Conservation (phyloP, 2,329 filamentous ascomycete genomes). For the Fusarium tjaetaba region DNA sequence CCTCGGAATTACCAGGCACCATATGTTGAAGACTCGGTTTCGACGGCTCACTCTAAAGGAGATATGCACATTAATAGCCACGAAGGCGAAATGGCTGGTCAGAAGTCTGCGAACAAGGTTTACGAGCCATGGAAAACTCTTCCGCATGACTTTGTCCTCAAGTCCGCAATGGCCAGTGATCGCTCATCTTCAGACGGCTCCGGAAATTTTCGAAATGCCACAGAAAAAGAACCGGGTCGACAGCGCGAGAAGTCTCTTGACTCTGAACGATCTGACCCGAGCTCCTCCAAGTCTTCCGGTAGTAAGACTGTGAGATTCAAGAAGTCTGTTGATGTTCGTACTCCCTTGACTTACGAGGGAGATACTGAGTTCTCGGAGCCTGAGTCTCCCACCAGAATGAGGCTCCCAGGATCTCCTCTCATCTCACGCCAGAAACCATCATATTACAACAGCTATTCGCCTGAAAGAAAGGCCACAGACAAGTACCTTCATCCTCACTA, state of each 20-base stretch:
- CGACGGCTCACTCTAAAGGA: conserved; percentile 11
- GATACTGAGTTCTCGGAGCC: conserved; percentile 25
- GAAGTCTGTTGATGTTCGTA: conserved; percentile 31
- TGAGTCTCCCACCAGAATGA: background rate
- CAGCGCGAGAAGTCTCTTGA: conserved; percentile 19
- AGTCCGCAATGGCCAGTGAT: conserved; percentile 3
- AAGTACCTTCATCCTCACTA: conserved; percentile 21
- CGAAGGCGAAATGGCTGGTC: background rate
- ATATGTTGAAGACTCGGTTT: conserved; percentile 42
- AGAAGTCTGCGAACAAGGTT: background rate
- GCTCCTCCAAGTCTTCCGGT: conserved; percentile 36
- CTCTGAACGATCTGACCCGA: conserved; percentile 34
- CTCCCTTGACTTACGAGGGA: conserved; percentile 9
- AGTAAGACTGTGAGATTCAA: conserved; percentile 44
- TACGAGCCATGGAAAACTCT: background rate
- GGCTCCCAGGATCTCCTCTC: conserved; percentile 25
- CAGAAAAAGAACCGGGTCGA: background rate
- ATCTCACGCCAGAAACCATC: conserved; percentile 11
- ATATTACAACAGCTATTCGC: background rate
- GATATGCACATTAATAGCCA: background rate
- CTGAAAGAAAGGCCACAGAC: background rate
- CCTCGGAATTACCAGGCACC: conserved; percentile 38
- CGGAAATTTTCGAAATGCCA: background rate
- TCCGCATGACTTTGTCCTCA: background rate
- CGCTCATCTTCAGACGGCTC: conserved; percentile 10